Evolutionary conservation across 371 early-diverging fungal genomes (phyloP).

Genomic region (Encephalitozoon romaleae): DNA sequence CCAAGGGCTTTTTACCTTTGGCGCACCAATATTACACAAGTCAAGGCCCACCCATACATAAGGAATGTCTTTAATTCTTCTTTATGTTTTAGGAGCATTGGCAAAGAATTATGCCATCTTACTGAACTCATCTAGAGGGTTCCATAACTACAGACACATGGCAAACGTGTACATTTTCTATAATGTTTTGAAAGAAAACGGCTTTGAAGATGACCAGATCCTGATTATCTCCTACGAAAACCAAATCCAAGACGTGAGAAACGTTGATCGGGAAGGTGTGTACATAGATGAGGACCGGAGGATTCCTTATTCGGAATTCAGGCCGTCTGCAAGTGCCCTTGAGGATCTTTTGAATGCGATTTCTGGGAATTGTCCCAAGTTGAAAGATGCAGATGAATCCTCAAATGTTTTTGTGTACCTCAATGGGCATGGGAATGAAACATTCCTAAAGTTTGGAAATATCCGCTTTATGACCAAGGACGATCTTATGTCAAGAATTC

Average conservation of each 20-base stretch:
- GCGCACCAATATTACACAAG: neutral
- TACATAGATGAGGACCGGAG: slow-evolving; percentile 13
- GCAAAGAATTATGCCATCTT: slow-evolving; percentile 21
- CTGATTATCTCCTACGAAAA: slow-evolving; percentile 2
- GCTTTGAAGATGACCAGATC: slow-evolving; percentile 7
- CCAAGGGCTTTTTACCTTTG: neutral
- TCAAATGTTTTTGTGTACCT: slow-evolving; percentile 59
- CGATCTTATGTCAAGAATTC: slow-evolving; percentile 52
- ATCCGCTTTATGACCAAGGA: slow-evolving; percentile 47
- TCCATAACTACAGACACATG: slow-evolving; percentile 34
- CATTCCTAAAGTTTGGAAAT: slow-evolving; percentile 54
- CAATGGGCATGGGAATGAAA: slow-evolving; percentile 58
- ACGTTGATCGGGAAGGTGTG: neutral
- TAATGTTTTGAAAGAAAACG: slow-evolving; percentile 4
- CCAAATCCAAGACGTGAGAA: slow-evolving; percentile 25
- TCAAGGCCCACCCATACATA: neutral
- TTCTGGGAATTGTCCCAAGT: slow-evolving; percentile 30
- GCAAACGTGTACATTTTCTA: slow-evolving; percentile 24
- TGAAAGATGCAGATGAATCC: slow-evolving; percentile 30
- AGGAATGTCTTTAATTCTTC: neutral
- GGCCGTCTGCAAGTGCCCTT: slow-evolving; percentile 2
- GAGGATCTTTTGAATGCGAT: slow-evolving; percentile 52
- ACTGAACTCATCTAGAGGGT: slow-evolving; percentile 20
- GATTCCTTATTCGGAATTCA: slow-evolving; percentile 24
- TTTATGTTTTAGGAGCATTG: neutral